A percentile compares a stretch with the other conserved stretches of the same genome.
Evolutionary conservation across 2,329 filamentous ascomycete species (phyloP).

Genomic region (Neonectria ditissima): DNA sequence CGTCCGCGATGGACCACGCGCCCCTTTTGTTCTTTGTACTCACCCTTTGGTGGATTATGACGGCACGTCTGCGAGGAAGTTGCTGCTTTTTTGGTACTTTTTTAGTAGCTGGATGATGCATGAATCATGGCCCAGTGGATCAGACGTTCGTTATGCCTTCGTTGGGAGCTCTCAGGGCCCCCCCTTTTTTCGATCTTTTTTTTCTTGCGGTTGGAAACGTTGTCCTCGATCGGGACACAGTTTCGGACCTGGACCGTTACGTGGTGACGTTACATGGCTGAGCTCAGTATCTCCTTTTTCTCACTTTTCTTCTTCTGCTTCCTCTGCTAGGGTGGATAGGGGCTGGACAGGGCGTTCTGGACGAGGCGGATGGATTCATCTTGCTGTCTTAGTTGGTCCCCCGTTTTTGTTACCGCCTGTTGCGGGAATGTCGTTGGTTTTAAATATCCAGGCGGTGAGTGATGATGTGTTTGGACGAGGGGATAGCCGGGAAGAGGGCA

Average conservation of each 20-base stretch:
- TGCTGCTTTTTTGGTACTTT: slow-evolving; percentile 44
- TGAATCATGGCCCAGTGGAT: slow-evolving; percentile 40
- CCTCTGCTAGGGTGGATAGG: slow-evolving; percentile 34
- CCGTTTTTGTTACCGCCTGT: slow-evolving; percentile 19
- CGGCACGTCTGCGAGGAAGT: slow-evolving; percentile 43
- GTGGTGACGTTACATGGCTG: slow-evolving; percentile 42
- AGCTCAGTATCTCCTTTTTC: slow-evolving; percentile 38
- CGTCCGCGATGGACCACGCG: slow-evolving; percentile 36
- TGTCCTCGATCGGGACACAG: slow-evolving; percentile 23
- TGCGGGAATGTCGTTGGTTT: slow-evolving; percentile 22
- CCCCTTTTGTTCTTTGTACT: slow-evolving; percentile 23
- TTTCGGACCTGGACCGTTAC: slow-evolving; percentile 25
- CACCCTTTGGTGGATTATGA: slow-evolving; percentile 39
- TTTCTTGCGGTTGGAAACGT: slow-evolving; percentile 32
- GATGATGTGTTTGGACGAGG: slow-evolving; percentile 14
- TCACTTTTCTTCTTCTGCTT: slow-evolving; percentile 30
- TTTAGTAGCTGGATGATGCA: slow-evolving; percentile 46
- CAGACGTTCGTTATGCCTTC: slow-evolving; percentile 40
- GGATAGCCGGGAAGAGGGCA: neutral
- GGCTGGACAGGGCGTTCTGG: slow-evolving; percentile 34
- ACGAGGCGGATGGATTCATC: slow-evolving; percentile 18
- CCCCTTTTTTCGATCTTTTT: slow-evolving; percentile 24
- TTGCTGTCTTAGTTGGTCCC: slow-evolving; percentile 23
- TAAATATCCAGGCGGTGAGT: slow-evolving; percentile 25
- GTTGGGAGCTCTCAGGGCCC: slow-evolving; percentile 29